A percentile compares a stretch with the other conserved stretches of the same genome.
These are phyloP conservation scores for Phalaenopsis equestris DNA, from an alignment of 106 monocot species.

Conservation along the genomic window DNA sequence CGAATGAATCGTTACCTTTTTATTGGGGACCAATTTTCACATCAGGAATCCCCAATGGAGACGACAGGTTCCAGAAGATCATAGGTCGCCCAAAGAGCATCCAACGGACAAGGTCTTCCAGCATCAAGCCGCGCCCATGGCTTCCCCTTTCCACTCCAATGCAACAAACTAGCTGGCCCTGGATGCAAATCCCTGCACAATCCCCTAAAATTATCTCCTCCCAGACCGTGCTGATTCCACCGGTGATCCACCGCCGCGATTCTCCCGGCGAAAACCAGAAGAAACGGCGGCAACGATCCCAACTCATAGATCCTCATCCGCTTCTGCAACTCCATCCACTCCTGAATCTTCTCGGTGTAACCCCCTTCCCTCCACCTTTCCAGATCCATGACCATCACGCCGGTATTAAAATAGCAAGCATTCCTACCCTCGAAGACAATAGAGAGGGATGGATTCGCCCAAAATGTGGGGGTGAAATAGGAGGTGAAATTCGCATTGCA, in stretches of 20 bases:
- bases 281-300: constrained; percentile 70
- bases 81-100: constrained; percentile 76
- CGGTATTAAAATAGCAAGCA: constrained; percentile 79
- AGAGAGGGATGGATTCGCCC: constrained; percentile 51
- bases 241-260: constrained; percentile 56
- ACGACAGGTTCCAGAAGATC: constrained; percentile 42
- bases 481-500: constrained; percentile 63
- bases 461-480: constrained; percentile 66
- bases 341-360: constrained; percentile 55
- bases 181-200: constrained; percentile 75
- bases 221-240: constrained; percentile 81
- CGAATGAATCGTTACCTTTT: no score
- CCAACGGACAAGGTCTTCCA: constrained; percentile 70
- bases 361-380: constrained; percentile 42
- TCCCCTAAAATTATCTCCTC: constrained; percentile 59
- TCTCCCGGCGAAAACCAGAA: constrained; percentile 55
- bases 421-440: constrained; percentile 30
- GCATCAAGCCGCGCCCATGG: constrained; percentile 81
- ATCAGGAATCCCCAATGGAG: constrained; percentile 22
- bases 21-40: no score
- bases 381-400: constrained; percentile 82
- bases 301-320: constrained; percentile 68
- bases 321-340: constrained; percentile 78
- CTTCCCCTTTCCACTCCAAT: constrained; percentile 97
- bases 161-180: constrained; percentile 76